These are phyloP conservation scores for Miscanthus sacchariflorus DNA, from an alignment of 202 grass and related monocot species.

Conservation along the genomic window DNA sequence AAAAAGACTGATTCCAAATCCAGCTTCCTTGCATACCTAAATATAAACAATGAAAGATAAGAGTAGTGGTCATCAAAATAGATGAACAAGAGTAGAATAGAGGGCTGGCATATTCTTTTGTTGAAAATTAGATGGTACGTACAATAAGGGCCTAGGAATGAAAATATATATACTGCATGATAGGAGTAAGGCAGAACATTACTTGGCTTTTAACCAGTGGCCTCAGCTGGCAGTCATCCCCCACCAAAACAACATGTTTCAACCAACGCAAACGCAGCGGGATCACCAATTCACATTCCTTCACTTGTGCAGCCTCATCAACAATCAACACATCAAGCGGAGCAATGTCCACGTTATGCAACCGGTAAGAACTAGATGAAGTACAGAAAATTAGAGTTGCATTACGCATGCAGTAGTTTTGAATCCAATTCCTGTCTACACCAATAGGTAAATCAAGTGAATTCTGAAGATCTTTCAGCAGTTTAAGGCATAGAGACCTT, in stretches of 20 bases:
- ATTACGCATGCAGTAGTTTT: constrained; percentile 66
- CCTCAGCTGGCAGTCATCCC: constrained; percentile 80
- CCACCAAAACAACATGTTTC: constrained; percentile 81
- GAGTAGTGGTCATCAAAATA: not conserved
- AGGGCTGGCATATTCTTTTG: not conserved
- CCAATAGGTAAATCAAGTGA: constrained; percentile 49
- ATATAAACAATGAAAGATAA: constrained; percentile 22
- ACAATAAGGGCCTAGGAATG: too few species aligned
- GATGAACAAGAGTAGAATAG: not conserved
- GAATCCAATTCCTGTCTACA: constrained; percentile 42
- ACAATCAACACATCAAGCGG: constrained; percentile 78
- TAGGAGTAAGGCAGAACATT: constrained; percentile 14
- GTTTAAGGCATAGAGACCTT: constrained; percentile 51
- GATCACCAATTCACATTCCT: constrained; percentile 80
- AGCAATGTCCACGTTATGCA: constrained; percentile 55
- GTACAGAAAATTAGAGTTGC: constrained; percentile 85
- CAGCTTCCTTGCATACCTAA: constrained; percentile 72
- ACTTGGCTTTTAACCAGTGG: constrained; percentile 77
- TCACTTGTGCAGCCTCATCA: constrained; percentile 84
- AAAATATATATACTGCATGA: not conserved
- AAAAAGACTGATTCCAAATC: constrained; percentile 84
- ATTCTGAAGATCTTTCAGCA: constrained; percentile 55
- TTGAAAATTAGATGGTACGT: not conserved
- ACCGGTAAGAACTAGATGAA: constrained; percentile 68
- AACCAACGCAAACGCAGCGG: constrained; percentile 62